Conservation (phyloP, 2,329 filamentous ascomycete species). For the Penicillium fuscoglaucum region DNA sequence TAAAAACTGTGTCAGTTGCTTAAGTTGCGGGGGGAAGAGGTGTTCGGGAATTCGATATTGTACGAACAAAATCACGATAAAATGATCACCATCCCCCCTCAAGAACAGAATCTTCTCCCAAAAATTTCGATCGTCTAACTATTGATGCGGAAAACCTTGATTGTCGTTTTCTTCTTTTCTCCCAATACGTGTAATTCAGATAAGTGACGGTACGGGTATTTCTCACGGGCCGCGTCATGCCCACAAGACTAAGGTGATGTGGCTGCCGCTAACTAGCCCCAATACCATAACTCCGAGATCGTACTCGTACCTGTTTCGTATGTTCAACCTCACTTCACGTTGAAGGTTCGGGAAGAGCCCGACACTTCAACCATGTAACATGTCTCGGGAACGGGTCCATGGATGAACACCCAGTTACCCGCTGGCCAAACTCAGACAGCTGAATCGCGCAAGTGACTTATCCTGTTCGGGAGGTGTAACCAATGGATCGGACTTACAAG, state of each 20-base stretch:
- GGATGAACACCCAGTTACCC: background rate
- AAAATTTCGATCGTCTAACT: background rate
- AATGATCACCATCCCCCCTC: background rate
- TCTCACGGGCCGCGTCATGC: constrained; percentile 17
- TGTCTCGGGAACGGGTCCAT: background rate
- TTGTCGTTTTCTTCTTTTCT: background rate
- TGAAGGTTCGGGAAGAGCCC: background rate
- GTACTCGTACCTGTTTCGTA: background rate
- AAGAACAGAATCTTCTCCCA: background rate
- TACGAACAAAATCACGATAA: background rate
- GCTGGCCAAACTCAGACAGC: background rate
- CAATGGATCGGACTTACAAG: background rate
- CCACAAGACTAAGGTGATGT: constrained; percentile 1
- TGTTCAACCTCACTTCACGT: background rate
- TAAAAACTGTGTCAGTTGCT: background rate
- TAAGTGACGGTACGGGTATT: constrained; percentile 14
- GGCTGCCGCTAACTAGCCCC: constrained; percentile 11
- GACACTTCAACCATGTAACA: background rate
- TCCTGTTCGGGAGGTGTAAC: background rate
- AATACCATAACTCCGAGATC: background rate
- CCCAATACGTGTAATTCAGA: background rate
- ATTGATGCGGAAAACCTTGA: constrained; percentile 1
- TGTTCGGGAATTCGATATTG: background rate
- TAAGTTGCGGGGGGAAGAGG: background rate
- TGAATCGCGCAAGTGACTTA: background rate